Percentiles rank a stretch among this genome's conserved stretches.
phyloP scores from a whole-genome alignment of 495 filamentous ascomycete genomes.

The Gamarada debralockiae region DNA sequence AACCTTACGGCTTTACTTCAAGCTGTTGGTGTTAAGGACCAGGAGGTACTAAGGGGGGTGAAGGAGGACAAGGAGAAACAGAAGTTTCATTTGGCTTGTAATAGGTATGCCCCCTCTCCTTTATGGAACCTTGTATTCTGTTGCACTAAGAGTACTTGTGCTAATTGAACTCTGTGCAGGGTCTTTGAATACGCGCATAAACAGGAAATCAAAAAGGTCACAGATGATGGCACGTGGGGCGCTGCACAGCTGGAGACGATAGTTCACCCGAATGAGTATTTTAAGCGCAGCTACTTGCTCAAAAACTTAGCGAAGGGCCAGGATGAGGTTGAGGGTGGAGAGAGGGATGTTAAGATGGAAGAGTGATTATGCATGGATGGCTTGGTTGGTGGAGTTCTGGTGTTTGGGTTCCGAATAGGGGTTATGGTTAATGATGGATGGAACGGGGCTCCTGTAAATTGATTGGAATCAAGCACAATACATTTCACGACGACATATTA shows the following conservation, averaged over 20 bases:
- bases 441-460: no score
- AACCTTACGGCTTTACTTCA: constrained; percentile 76
- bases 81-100: constrained; percentile 94
- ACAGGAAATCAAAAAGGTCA: constrained; percentile 82
- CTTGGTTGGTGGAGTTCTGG: not conserved
- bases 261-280: constrained; percentile 96
- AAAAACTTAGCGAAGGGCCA: constrained; percentile 58
- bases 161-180: constrained; percentile 24
- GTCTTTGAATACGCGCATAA: constrained; percentile 91
- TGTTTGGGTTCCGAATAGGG: not conserved
- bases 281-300: constrained; percentile 85
- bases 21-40: constrained; percentile 69
- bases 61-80: constrained; percentile 84
- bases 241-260: constrained; percentile 88
- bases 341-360: constrained; percentile 32
- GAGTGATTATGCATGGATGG: no score
- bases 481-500: no score
- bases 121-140: not conserved
- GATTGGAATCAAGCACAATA: no score
- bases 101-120: constrained; percentile 33
- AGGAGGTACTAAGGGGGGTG: constrained; percentile 72
- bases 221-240: constrained; percentile 74
- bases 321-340: constrained; percentile 27
- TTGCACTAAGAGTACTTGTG: no score
- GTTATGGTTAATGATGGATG: not conserved